Base-by-base conservation (phyloP, 176 grass and related monocot genomes). In the Aegilops sharonensis region DNA sequence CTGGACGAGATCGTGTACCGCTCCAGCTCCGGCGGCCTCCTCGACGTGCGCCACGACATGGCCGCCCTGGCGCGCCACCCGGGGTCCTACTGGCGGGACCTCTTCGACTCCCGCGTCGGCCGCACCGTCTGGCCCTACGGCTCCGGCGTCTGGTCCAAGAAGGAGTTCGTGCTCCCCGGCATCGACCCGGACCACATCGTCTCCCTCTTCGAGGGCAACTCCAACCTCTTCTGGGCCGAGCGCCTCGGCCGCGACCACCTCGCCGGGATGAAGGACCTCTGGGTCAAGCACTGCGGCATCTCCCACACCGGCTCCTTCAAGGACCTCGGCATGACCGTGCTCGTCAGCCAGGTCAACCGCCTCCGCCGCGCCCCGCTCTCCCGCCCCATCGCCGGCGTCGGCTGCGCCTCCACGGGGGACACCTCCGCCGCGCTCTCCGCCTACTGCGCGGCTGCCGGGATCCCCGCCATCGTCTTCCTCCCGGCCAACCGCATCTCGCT, bases 261-360 rank as follows among this genome's bases (percentile, higher is more conserved):
- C 52, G 92, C 79, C 9, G 93, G 96, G 23, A 98, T 98, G 96
- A 91, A 81, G 48, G 96, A 95, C 72, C 91, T 98, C 75, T 98
- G 93, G 96, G 96, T 98, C 30, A 98, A 98, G 91, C 96, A 99
- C 89, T 99, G 94, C 77, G 97, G 94, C 70, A 99, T 99, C 72
- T 99, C 97, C n/a, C 97, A 99, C 85, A 99, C 97, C 0, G 94
- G 97, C 1, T 96, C 94, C 20, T 99, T 99, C 88, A 99, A 99
- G 90, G 97, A 99, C 76, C 97, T 99, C 59, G 95, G 95, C 84
- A 98, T 98, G 95, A 98, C 95, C 8, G 95, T 95, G 72, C 93
- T 98, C 45, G 95, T 98, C 61, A 93, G 91, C 86, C 95, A 98
- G 91, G 95, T 98, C 59, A 98, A 98, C 83, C 91, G 95, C 83